Conservation (phyloP, 352 stramenopile species). For the Phytophthora pistaciae region DNA sequence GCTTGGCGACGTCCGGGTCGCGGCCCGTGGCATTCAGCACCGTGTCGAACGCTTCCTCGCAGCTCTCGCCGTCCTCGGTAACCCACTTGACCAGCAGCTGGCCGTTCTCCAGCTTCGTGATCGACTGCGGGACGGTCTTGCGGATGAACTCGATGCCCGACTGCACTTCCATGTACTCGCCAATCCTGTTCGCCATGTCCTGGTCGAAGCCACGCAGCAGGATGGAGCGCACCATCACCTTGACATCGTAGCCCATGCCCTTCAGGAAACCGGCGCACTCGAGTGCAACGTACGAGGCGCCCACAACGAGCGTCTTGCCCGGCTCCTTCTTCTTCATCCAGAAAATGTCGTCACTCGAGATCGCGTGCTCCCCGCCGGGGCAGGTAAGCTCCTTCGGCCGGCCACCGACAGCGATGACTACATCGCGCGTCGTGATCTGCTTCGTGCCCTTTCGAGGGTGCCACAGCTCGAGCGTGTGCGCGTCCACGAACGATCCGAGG, state of each 20-base stretch:
- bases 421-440: conserved; percentile 92
- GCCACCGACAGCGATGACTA: conserved; percentile 96
- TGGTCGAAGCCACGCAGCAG: conserved; percentile 98
- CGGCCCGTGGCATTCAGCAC: conserved; percentile 96
- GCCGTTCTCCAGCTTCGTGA: conserved; percentile 91
- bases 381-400: conserved; percentile 91
- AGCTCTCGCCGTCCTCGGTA: conserved; percentile 54
- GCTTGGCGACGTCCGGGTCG: conserved; percentile 92
- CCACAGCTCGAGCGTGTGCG: conserved; percentile 93
- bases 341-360: conserved; percentile 93
- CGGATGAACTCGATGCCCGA: conserved; percentile 94
- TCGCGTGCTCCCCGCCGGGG: conserved; percentile 93
- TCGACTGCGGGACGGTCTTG: conserved; percentile 89
- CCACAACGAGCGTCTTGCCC: conserved; percentile 97
- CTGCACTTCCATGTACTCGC: conserved; percentile 93
- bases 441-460: conserved; percentile 92
- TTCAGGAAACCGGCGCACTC: conserved; percentile 98
- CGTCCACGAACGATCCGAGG: conserved; percentile 93
- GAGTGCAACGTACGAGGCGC: conserved; percentile 98
- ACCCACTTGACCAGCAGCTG: conserved; percentile 89
- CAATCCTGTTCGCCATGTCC: conserved; percentile 96
- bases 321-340: conserved; percentile 86
- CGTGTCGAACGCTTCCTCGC: conserved; percentile 96
- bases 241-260: conserved; percentile 96
- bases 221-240: conserved; percentile 97